Conservation (phyloP, 306 rosid genomes). For the Begonia fuchsioides region DNA sequence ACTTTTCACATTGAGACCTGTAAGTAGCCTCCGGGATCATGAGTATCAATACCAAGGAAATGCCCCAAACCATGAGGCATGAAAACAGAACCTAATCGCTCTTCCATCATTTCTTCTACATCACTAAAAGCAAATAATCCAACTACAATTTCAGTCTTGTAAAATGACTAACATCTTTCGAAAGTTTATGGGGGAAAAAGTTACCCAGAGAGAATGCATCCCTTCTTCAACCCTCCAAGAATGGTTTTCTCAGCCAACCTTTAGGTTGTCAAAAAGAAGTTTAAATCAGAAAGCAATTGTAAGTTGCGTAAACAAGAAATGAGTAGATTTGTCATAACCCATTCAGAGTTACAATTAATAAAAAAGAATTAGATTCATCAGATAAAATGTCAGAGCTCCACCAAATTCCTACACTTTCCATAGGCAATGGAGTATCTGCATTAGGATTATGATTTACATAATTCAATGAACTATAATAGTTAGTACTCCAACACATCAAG, state of each 20-base stretch:
- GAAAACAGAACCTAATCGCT: constrained; percentile 63
- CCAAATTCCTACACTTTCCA: no score
- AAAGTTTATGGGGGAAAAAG: constrained; percentile 2
- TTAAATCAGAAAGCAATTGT: constrained; percentile 10
- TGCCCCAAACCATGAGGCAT: constrained; percentile 95
- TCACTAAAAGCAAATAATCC: constrained; percentile 29
- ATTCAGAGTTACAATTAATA: no score
- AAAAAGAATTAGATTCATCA: no score
- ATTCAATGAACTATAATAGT: no score
- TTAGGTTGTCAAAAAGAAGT: constrained; percentile 18
- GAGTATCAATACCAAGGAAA: constrained; percentile 88
- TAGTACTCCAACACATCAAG: no score
- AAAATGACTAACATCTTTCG: no score
- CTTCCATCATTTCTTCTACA: constrained; percentile 57
- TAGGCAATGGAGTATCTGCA: no score
- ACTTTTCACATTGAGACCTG: constrained; percentile 29
- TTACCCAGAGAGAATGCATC: constrained; percentile 51
- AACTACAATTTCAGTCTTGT: not conserved
- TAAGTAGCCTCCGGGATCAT: constrained; percentile 93
- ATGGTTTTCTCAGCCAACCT: constrained; percentile 76
- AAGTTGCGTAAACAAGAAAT: no score
- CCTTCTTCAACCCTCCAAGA: constrained; percentile 49
- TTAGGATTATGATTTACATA: no score
- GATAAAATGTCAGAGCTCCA: no score
- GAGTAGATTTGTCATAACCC: no score